phyloP scores from a whole-genome alignment of 1,284 basidiomycete species.

The Marasmius sp. region DNA sequence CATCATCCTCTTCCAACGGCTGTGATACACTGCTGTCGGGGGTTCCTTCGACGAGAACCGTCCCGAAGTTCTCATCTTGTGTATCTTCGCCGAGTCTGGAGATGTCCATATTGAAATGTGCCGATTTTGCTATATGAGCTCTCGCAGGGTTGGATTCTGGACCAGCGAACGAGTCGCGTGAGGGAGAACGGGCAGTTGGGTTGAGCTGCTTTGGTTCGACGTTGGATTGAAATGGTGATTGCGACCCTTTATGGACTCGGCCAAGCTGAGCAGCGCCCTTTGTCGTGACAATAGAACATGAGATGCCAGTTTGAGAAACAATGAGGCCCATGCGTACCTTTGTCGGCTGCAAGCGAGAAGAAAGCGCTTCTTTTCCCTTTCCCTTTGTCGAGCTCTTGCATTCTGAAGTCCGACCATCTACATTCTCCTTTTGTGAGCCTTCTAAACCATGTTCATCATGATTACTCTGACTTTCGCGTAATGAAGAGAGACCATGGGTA shows the following conservation, averaged over 20 bases:
- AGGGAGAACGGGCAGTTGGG: background rate
- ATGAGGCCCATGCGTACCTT: constrained; percentile 17
- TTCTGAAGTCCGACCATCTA: constrained; percentile 11
- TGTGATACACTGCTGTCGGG: constrained; percentile 23
- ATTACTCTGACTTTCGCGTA: constrained; percentile 39
- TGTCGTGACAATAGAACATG: constrained; percentile 1
- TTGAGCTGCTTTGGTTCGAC: background rate
- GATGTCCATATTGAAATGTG: constrained; percentile 55
- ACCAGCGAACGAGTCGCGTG: constrained; percentile 65
- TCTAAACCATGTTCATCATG: constrained; percentile 31
- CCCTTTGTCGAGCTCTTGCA: background rate
- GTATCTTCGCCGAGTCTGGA: constrained; percentile 39
- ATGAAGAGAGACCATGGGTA: constrained; percentile 47
- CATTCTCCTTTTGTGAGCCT: constrained; percentile 54
- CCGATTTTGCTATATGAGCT: constrained; percentile 45
- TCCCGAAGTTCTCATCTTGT: constrained; percentile 15
- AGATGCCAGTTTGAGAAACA: no score
- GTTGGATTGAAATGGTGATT: background rate
- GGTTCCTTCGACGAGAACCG: constrained; percentile 45
- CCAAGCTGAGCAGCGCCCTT: background rate
- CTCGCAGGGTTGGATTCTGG: constrained; percentile 47
- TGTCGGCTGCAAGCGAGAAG: constrained; percentile 13
- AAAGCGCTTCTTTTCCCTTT: constrained; percentile 2
- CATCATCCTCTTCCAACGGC: constrained; percentile 6
- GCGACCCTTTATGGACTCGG: background rate